Conservation (phyloP, 2,329 filamentous ascomycete species). For the Beauveria asiatica region DNA sequence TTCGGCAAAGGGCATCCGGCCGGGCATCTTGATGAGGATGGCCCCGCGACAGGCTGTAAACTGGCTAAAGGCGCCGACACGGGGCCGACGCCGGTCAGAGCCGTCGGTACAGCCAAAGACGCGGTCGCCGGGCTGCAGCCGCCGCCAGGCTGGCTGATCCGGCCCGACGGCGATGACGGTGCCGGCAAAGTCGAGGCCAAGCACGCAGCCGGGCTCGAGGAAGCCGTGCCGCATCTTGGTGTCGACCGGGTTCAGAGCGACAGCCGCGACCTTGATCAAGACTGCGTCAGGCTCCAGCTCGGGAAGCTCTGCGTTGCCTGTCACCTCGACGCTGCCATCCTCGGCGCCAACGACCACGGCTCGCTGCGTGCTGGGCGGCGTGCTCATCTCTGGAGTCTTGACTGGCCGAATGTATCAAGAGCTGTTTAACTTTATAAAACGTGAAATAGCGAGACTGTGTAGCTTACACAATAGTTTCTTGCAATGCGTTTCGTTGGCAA, state of each 20-base stretch:
- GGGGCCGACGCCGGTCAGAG: slow-evolving; percentile 11
- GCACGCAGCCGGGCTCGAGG: slow-evolving; percentile 19
- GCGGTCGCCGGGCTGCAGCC: slow-evolving; percentile 16
- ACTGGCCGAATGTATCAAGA: no score
- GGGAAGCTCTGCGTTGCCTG: neutral
- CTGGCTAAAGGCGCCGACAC: slow-evolving; percentile 22
- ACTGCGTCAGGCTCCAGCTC: neutral
- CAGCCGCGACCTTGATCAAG: neutral
- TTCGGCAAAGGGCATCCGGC: slow-evolving; percentile 15
- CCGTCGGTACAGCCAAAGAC: slow-evolving; percentile 19
- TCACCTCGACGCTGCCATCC: neutral
- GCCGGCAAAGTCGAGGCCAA: slow-evolving; percentile 27
- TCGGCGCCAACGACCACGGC: neutral
- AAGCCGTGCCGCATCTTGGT: slow-evolving; percentile 15
- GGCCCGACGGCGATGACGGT: slow-evolving; percentile 20
- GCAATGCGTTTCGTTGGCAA: neutral
- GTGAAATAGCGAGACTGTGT: no score
- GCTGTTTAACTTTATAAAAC: neutral
- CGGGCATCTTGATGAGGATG: slow-evolving; percentile 19
- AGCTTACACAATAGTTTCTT: neutral
- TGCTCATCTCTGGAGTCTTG: neutral
- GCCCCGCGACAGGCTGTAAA: slow-evolving; percentile 16
- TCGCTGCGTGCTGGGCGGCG: neutral
- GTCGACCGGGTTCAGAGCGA: slow-evolving; percentile 8
- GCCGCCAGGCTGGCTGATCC: neutral